Base-by-base conservation (phyloP, 2,329 filamentous ascomycete species). In the Podosphaera leucotricha region DNA sequence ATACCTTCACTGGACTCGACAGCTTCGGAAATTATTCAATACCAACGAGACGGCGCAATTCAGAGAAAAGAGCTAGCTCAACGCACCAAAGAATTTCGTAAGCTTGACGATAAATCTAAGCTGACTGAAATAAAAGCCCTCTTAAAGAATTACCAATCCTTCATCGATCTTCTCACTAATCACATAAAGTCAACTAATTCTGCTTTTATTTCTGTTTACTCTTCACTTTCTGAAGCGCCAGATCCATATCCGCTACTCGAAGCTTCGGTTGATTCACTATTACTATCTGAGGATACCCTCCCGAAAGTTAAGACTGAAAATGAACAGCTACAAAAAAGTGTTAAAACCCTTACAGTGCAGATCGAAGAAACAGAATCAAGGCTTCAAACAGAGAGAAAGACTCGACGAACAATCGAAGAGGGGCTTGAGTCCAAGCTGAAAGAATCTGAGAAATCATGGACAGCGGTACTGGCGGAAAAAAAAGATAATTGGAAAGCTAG, bases 11-110 rank as follows among this genome's bases (percentile, higher is more conserved):
- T 98, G 49, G 90, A 98, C 62, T 80, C 78, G 47, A 87, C 85
- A 2, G 90, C 90, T n/a, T 87, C 86, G 10, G 90, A 95, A 55
- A 84, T 98, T 49, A 84, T 95, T 43, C 67, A 80, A 41, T 85
- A 92, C 59, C 92, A 98, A 59, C 75, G 86, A 54, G 90, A 95
- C 61, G 83, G 87, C n/a, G 80, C 93, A 3, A 78, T 94, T 0
- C 87, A 98, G 60, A 73, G 90, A 44, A 98, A 98, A 59, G 92
- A 98, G 48, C 67, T 98, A 18, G 90, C 92, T n/a, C 86, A 94
- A 58, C 95, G 94, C 68, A 98, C 90, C 0, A 98, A 98, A 57
- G 87, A 95, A 55, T 98, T 95, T 54, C 71, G 86, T 48, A 95
- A 94, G 60, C 70, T 92, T 10, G 87, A 95, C 54, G 85, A 98